These are phyloP conservation scores for Lathyrus tuberosus DNA, from an alignment of 306 rosid genomes.

Conservation along the genomic window DNA sequence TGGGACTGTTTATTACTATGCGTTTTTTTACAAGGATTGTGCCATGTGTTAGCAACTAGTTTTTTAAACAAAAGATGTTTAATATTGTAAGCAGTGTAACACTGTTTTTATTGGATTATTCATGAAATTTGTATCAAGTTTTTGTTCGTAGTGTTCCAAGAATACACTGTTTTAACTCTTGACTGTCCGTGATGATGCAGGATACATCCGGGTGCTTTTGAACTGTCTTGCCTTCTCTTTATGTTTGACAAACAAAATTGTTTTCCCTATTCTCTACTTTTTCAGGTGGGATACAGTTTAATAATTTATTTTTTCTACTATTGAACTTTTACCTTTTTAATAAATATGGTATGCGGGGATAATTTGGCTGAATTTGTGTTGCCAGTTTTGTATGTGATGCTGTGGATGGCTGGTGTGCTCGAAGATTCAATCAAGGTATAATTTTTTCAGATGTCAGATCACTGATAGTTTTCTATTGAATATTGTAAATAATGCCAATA, in stretches of 20 bases:
- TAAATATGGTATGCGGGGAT: constrained; percentile 16
- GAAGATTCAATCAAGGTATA: constrained; percentile 97
- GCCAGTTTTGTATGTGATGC: constrained; percentile 95
- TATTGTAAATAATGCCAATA: not conserved
- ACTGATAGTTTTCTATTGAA: constrained; percentile 10
- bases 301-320: constrained; percentile 23
- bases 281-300: constrained; percentile 63
- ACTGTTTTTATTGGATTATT: constrained; percentile 27
- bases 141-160: constrained; percentile 13
- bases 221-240: constrained; percentile 73
- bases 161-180: constrained; percentile 36
- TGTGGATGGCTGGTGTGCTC: constrained; percentile 99
- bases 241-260: constrained; percentile 76
- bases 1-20: constrained; percentile 16
- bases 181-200: constrained; percentile 53
- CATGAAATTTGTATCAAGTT: constrained; percentile 16
- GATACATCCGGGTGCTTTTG: constrained; percentile 79
- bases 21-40: not conserved
- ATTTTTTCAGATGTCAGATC: not conserved
- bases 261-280: constrained; percentile 80
- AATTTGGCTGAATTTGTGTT: constrained; percentile 43
- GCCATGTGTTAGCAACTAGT: constrained; percentile 33
- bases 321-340: constrained; percentile 27
- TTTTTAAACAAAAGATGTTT: constrained; percentile 23
- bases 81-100: constrained; percentile 2